Evolutionary conservation across 202 grass and related monocot genomes (phyloP), one percentile per base, ranked within the genome.

Genomic region (Setaria italica): DNA sequence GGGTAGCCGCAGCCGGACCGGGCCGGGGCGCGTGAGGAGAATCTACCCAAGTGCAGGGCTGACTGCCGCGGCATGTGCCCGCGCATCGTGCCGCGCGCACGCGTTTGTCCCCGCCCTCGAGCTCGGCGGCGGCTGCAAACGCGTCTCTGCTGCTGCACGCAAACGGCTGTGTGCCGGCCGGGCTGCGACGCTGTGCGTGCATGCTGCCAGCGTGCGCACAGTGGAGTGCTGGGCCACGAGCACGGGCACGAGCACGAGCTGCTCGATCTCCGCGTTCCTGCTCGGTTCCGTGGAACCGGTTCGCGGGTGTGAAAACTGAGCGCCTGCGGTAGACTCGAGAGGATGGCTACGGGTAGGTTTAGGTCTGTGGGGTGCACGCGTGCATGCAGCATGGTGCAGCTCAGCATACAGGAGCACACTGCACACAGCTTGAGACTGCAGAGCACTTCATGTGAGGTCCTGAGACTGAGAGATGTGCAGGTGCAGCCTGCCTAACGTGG

Each of bases 291-390:
- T 17, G 1, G 25, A 82, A 33, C 63, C 42, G 72, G 80, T 49
- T 64, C 33, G 77, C 34, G 2, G 0, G 56, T 89, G 83, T 90
- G 88, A 78, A 89, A 30, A 30, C 32, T 50, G 72, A 21, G 17
- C 29, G 12, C 78, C 25, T 58, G 67, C 0, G 20, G 81, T 45
- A 2, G 76, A 72, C 80, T 83, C 0, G 65, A 9, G 55, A 16
- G 54, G 15, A 50, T n/a, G 70, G 54, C 49, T 80, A 25, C 25
- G 25, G 25, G 25, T 77, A 43, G 74, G 37, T 50, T 49, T 6
- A 13, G 6, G 54, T 30, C 55, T 11, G 21, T 72, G 25, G 55
- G 30, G 49, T 56, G 77, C 84, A 74, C 59, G 69, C 85, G 78
- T 41, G 68, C 70, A 1, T n/a, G 39, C 21, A 59, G 85, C 69